A percentile compares a stretch with the other conserved stretches of the same genome.
phyloP scores from a whole-genome alignment of 768 basidiomycete species.

The Tulasnella sp. region DNA sequence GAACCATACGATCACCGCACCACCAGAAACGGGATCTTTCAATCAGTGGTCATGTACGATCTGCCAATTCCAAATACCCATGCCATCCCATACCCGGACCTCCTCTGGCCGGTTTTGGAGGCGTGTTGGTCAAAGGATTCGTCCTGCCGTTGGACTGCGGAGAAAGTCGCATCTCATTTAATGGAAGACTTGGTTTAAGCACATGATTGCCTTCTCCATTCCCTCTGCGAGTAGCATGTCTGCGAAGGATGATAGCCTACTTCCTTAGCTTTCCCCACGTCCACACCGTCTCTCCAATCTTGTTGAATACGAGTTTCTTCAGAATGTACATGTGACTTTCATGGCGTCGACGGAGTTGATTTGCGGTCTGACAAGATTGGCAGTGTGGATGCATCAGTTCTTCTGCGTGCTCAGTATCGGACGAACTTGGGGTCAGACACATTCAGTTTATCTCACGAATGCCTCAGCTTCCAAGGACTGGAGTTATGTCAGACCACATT shows the following conservation, averaged over 20 bases:
- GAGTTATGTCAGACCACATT: too few species aligned
- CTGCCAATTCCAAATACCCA: background rate
- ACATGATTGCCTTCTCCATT: too few species aligned
- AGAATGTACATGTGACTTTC: conserved; percentile 77
- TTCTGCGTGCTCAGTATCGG: too few species aligned
- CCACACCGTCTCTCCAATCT: conserved; percentile 12
- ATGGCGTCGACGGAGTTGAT: conserved; percentile 93
- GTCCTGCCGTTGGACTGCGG: too few species aligned
- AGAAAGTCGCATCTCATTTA: too few species aligned
- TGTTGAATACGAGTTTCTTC: conserved; percentile 60
- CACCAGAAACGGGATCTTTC: background rate
- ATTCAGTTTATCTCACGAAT: too few species aligned
- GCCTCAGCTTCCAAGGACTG: too few species aligned
- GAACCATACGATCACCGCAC: background rate
- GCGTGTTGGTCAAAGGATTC: too few species aligned
- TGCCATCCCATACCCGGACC: background rate
- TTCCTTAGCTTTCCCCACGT: conserved; percentile 44
- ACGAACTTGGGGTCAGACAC: too few species aligned
- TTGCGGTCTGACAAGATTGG: conserved; percentile 82
- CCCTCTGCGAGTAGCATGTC: too few species aligned
- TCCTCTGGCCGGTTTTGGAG: too few species aligned
- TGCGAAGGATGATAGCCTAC: conserved; percentile 72
- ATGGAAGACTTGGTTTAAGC: too few species aligned
- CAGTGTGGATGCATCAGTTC: conserved; percentile 59
- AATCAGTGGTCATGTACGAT: background rate